These are phyloP conservation scores for Tetrapisispora taiwanensis DNA, from an alignment of 805 yeast species.

Conservation along the genomic window DNA sequence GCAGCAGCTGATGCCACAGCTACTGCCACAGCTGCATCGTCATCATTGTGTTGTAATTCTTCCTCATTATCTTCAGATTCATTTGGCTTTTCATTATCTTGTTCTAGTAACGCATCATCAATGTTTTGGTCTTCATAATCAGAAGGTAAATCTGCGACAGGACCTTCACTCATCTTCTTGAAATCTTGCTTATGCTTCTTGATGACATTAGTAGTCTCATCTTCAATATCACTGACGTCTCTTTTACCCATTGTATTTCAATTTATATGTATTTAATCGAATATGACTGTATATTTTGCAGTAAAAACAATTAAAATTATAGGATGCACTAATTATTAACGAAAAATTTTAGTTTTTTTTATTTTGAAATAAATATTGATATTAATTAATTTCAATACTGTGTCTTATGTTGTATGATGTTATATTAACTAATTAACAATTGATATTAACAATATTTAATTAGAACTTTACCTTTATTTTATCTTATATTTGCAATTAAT, in stretches of 20 bases:
- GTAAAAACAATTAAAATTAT: no score
- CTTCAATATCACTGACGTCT: not conserved
- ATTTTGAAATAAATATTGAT: no score
- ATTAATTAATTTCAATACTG: no score
- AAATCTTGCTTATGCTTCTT: constrained; percentile 1
- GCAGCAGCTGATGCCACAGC: constrained; percentile 22
- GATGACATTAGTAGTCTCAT: not conserved
- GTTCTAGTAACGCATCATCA: constrained; percentile 22
- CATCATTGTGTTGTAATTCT: constrained; percentile 5
- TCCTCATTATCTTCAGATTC: constrained; percentile 2
- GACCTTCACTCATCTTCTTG: constrained; percentile 1
- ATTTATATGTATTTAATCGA: not conserved
- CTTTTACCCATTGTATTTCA: not conserved
- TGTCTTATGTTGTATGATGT: no score
- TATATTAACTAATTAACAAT: no score
- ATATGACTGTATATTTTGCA: not conserved
- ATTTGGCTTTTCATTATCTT: constrained; percentile 3
- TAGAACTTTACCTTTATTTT: no score
- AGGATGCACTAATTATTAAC: no score
- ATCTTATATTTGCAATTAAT: no score
- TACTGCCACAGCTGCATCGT: constrained; percentile 13
- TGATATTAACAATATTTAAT: no score
- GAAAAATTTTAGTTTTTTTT: no score
- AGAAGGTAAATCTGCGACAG: not conserved
- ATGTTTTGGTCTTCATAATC: constrained; percentile 20